Percentiles rank a stretch among this genome's conserved stretches.
Evolutionary conservation across 176 grass and related monocot species (phyloP).

Genomic region (maize (Zea mays)): DNA sequence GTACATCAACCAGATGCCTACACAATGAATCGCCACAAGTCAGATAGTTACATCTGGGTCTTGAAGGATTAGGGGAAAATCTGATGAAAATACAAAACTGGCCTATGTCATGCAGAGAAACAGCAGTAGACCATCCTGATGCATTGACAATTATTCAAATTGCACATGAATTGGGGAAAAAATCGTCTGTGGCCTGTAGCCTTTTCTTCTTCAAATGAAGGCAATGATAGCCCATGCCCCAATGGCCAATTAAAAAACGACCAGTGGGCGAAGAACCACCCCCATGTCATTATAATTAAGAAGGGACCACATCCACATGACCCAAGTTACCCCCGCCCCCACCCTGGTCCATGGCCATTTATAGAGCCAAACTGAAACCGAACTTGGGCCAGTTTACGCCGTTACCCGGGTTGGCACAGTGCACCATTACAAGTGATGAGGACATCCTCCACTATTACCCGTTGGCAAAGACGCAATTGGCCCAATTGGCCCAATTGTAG

Average conservation of each 20-base stretch:
- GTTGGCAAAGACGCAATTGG: too few relatives aligned
- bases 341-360: too few relatives aligned
- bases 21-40: conserved; percentile 13
- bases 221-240: not conserved
- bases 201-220: not conserved
- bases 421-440: too few relatives aligned
- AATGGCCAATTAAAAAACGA: not conserved
- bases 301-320: too few relatives aligned
- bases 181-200: not conserved
- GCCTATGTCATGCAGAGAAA: not conserved
- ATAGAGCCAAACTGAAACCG: too few relatives aligned
- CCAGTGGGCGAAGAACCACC: too few relatives aligned
- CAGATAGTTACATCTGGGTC: conserved; percentile 2
- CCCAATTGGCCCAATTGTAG: too few relatives aligned
- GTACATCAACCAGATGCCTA: not conserved
- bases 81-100: not conserved
- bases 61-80: not conserved
- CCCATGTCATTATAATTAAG: too few relatives aligned
- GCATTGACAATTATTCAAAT: conserved; percentile 5
- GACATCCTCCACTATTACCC: too few relatives aligned
- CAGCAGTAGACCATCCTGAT: not conserved
- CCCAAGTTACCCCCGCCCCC: too few relatives aligned
- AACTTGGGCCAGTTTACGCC: not conserved
- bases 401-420: not conserved
- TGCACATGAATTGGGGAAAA: not conserved